Evolutionary conservation across 108 stramenopile species (phyloP).

Genomic region (Nitzschia palea): DNA sequence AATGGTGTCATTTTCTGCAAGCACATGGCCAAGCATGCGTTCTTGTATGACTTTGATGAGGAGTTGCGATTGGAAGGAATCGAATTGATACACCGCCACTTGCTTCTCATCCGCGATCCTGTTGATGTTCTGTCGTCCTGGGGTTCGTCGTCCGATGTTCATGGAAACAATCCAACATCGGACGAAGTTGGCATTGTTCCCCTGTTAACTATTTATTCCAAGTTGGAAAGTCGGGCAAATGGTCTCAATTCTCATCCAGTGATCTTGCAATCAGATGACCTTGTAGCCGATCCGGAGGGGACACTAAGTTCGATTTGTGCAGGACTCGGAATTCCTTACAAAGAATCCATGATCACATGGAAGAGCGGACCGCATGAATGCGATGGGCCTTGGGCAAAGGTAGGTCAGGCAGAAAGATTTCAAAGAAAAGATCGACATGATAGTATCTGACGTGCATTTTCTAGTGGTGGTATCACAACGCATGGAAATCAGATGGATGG

Average conservation of each 20-base stretch:
- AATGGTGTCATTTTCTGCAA: constrained; percentile 80
- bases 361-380: constrained; percentile 63
- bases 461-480: constrained; percentile 81
- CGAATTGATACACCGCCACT: constrained; percentile 60
- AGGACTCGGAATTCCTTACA: constrained; percentile 61
- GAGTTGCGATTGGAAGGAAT: constrained; percentile 42
- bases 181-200: constrained; percentile 84
- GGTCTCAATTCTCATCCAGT: constrained; percentile 21
- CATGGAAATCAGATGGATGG: constrained; percentile 82
- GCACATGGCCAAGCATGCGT: constrained; percentile 90
- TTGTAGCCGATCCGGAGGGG: constrained; percentile 59
- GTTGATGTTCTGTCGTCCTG: constrained; percentile 65
- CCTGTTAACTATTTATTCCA: constrained; percentile 71
- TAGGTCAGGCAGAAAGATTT: constrained; percentile 6
- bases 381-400: constrained; percentile 79
- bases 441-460: not conserved
- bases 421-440: not conserved
- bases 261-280: constrained; percentile 83
- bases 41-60: constrained; percentile 65
- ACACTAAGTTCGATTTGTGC: constrained; percentile 50
- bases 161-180: constrained; percentile 60
- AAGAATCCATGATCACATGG: constrained; percentile 74
- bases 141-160: constrained; percentile 52
- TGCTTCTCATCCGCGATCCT: constrained; percentile 71
- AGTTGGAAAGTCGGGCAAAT: constrained; percentile 28